Conservation (phyloP, 495 filamentous ascomycete genomes). For the Penicillium flavigenum region DNA sequence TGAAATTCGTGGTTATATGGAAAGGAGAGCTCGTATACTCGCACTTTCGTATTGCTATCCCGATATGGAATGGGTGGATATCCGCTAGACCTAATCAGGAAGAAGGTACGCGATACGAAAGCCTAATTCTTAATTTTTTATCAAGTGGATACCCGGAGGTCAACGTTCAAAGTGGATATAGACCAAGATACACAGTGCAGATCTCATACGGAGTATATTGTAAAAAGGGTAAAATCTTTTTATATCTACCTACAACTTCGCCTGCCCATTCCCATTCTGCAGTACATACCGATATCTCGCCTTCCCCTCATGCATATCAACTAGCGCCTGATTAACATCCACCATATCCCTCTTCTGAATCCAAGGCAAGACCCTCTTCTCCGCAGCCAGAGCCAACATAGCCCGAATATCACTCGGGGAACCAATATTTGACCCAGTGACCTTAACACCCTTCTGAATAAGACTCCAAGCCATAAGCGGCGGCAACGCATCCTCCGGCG, state of each 20-base stretch:
- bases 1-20: neutral
- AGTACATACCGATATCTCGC: constrained; percentile 75
- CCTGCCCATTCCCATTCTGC: constrained; percentile 54
- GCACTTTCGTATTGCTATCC: neutral
- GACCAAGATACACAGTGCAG: no score
- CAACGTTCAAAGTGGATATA: no score
- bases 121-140: neutral
- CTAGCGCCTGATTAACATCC: constrained; percentile 67
- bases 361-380: constrained; percentile 75
- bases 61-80: neutral
- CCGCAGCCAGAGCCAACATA: constrained; percentile 76
- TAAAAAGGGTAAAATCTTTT: no score
- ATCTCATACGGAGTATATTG: no score
- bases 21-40: neutral
- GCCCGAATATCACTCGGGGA: constrained; percentile 69
- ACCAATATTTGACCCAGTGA: constrained; percentile 76
- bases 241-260: constrained; percentile 27
- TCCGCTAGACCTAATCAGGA: neutral
- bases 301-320: constrained; percentile 67
- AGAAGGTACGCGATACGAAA: neutral
- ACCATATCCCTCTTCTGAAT: constrained; percentile 67
- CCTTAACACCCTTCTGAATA: constrained; percentile 67
- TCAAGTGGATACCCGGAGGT: neutral
- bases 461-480: constrained; percentile 63
- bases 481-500: constrained; percentile 63